Evolutionary conservation across 2,329 filamentous ascomycete genomes (phyloP), one percentile per base, ranked within the genome.

Genomic region (Rhynchosporium graminicola): DNA sequence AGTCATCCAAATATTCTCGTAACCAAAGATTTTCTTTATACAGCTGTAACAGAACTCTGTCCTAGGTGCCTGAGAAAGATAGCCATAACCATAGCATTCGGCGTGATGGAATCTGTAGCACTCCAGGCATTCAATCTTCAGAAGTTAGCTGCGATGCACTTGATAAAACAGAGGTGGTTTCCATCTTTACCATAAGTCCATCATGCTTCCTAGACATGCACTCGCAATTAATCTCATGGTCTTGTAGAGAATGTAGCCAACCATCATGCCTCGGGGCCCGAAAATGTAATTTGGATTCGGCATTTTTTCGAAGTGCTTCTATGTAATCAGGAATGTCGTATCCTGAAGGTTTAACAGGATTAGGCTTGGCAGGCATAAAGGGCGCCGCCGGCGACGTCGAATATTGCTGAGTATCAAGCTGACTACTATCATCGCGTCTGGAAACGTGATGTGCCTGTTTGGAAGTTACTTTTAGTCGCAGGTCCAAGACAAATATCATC

Each of bases 71-170:
- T 51, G 12, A 26, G 26, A n/a, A 10, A 59, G 57, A 45, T 59
- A 43, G 8, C 57, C 57, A 59, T 59, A 43, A 9, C 47, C 57
- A 59, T 59, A 59, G 57, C 57, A 59, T 48, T 52, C 57, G 8
- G 47, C 57, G 26, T 59, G 57, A 40, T 59, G 57, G 38, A 59
- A 45, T 10, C 12, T 5, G 26, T 45, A 20, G 29, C 57, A 59
- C 9, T 33, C 20, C 10, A 47, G 36, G 28, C 57, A 59, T 59
- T 59, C 10, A 26, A 59, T 40, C 57, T 59, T 31, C 15, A 20
- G 42, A 10, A n/a, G 13, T 57, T 38, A 57, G 38, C 28, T 29
- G 20, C 10, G 31, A 36, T 45, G 2, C n/a, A 10, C 45, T 13
- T 4, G n/a, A 57, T 4, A 31, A 12, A 13, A 15, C n/a, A 42